These are phyloP conservation scores for Paraphaeosphaeria sporulosa DNA, from an alignment of 2,329 filamentous ascomycete species.

Conservation along the genomic window DNA sequence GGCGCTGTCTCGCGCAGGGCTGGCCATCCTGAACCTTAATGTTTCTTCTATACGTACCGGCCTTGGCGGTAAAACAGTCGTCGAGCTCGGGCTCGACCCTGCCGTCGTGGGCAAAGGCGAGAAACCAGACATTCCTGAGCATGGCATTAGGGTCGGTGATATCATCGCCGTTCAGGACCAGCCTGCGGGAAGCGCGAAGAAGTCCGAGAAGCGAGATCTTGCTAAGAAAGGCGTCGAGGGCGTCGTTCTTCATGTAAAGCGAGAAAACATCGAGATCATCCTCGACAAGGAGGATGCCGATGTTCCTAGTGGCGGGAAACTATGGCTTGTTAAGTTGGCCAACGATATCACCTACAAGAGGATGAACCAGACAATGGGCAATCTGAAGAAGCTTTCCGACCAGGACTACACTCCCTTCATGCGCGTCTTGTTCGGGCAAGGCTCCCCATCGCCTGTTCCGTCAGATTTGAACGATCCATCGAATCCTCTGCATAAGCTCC, in stretches of 20 bases:
- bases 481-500: constrained; percentile 53
- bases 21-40: constrained; percentile 78
- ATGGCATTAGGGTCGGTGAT: constrained; percentile 78
- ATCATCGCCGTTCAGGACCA: constrained; percentile 80
- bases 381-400: constrained; percentile 63
- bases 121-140: constrained; percentile 69
- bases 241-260: constrained; percentile 72
- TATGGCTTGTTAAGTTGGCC: constrained; percentile 72
- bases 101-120: constrained; percentile 62
- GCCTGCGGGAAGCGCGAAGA: constrained; percentile 73
- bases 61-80: constrained; percentile 85
- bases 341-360: constrained; percentile 72
- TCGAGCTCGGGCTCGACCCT: constrained; percentile 80
- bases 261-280: constrained; percentile 69
- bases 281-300: constrained; percentile 70
- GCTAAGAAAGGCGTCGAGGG: constrained; percentile 73
- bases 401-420: constrained; percentile 66
- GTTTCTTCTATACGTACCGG: constrained; percentile 83
- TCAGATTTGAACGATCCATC: constrained; percentile 53
- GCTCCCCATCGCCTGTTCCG: constrained; percentile 59
- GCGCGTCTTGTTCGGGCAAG: constrained; percentile 67
- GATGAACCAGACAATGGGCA: constrained; percentile 70
- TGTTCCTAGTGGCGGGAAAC: constrained; percentile 60
- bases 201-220: constrained; percentile 74
- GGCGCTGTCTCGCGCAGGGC: constrained; percentile 76